Base-by-base conservation (phyloP, 306 rosid genomes). In the Cicer yamashitae region DNA sequence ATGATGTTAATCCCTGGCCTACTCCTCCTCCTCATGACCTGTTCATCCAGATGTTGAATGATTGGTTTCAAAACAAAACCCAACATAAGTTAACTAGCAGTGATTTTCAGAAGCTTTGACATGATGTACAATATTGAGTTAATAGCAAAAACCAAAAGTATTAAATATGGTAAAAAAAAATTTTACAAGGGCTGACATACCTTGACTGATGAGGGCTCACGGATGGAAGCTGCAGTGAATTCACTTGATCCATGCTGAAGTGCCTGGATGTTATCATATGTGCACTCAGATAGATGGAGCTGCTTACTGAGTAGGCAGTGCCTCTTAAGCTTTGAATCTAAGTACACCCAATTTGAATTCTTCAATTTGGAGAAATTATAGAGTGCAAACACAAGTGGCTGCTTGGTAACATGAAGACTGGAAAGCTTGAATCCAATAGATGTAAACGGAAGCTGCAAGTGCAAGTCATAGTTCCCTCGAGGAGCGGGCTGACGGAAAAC, bases 371-470 rank as follows among this genome's bases (percentile, higher is more conserved):
- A 82, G 83, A 88, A 96, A 80, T 88, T 92, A 78, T 86, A 87
- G 82, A 90, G 82, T 53, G 82, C 90, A 88, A 90, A 92, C 63
- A 89, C 96, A 37, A 88, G 89, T 64, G 91, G 96, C 90, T 89
- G 91, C 70, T 74, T 84, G 41, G 75, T 66, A 51, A 78, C 87
- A 79, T 82, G 84, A 57, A 73, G 59, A 77, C 89, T 75, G 7
- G 96, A 90, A 79, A 96, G 81, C 83, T 82, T 92, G 85, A 90
- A 88, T 87, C 93, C 87, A 65, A 96, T 84, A 43, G 99, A 89
- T 65, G 98, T 96, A 58, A 83, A 82, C 1, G 99, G 99, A 77
- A 87, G 79, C 69, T 88, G 91, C 75, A 86, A 77, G 65, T 88
- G 92, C 75, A 86, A 78, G 69, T 84, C 92, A 82, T 7, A 74